Evolutionary conservation across 208 protist genomes (phyloP).

Genomic region (Trypanosoma lewisi): DNA sequence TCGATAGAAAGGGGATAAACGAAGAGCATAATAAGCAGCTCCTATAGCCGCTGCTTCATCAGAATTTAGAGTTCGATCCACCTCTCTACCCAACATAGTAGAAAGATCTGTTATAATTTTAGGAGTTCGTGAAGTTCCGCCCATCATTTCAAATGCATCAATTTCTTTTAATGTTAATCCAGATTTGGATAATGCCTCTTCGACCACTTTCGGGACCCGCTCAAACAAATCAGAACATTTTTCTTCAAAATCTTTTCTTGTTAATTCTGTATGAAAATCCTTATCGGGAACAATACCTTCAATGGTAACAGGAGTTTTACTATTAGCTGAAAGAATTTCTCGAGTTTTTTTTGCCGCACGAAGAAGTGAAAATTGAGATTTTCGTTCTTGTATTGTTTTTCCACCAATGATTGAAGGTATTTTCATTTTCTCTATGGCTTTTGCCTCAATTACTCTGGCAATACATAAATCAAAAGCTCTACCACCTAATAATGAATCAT

Average conservation of each 20-base stretch:
- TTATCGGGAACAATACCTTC: conserved; percentile 84
- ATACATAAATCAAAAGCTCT: conserved; percentile 90
- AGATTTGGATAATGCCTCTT: conserved; percentile 44
- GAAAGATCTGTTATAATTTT: conserved; percentile 80
- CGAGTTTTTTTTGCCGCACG: conserved; percentile 87
- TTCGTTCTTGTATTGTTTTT: conserved; percentile 40
- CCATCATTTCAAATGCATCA: conserved; percentile 88
- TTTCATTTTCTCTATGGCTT: conserved; percentile 74
- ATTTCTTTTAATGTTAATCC: conserved; percentile 42
- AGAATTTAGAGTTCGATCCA: conserved; percentile 89
- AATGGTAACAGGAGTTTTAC: conserved; percentile 79
- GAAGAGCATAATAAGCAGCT: conserved; percentile 82
- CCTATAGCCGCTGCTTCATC: conserved; percentile 89
- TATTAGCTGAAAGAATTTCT: conserved; percentile 91
- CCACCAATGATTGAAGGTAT: conserved; percentile 54
- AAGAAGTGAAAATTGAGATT: conserved; percentile 89
- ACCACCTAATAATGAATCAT: conserved; percentile 82
- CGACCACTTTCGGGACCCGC: conserved; percentile 48
- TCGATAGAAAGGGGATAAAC: conserved; percentile 74
- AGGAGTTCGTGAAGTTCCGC: conserved; percentile 79
- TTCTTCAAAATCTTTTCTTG: conserved; percentile 81
- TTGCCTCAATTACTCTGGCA: conserved; percentile 80
- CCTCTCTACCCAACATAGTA: conserved; percentile 40
- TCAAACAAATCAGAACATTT: conserved; percentile 78
- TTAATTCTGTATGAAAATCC: conserved; percentile 78